Percentiles rank a stretch among this genome's conserved stretches.
Conservation (phyloP, 495 filamentous ascomycete genomes). For the Darksidea phi region DNA sequence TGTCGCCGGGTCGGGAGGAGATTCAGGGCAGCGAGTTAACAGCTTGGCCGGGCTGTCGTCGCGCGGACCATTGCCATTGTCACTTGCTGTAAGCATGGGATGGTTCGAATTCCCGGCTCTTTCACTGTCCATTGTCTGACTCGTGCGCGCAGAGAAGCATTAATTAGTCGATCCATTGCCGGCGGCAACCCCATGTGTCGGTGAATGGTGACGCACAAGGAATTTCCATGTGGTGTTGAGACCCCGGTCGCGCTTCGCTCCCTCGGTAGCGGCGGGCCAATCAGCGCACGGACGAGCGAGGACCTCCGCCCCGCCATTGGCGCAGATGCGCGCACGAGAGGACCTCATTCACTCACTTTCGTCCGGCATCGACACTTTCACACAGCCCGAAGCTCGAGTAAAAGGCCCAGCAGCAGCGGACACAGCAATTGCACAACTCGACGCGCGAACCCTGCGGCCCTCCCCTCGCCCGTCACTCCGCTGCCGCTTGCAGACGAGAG, state of each 20-base stretch:
- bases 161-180: too few relatives aligned
- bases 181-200: too few relatives aligned
- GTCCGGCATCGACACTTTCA: neutral
- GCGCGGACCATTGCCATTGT: too few relatives aligned
- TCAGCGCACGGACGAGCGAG: too few relatives aligned
- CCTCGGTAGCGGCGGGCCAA: too few relatives aligned
- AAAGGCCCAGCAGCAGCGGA: too few relatives aligned
- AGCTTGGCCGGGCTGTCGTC: neutral
- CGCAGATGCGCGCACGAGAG: constrained; percentile 5
- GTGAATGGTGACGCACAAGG: neutral
- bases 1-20: neutral
- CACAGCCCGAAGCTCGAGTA: too few relatives aligned
- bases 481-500: neutral
- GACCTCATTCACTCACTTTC: neutral
- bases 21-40: neutral
- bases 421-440: too few relatives aligned
- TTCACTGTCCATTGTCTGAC: too few relatives aligned
- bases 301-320: neutral
- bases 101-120: too few relatives aligned
- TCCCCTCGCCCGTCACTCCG: neutral
- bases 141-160: too few relatives aligned
- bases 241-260: neutral
- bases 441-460: constrained; percentile 5
- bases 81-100: too few relatives aligned
- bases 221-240: constrained; percentile 3